These are phyloP conservation scores for Chalara sp. DNA, from an alignment of 2,329 filamentous ascomycete species.

Conservation along the genomic window DNA sequence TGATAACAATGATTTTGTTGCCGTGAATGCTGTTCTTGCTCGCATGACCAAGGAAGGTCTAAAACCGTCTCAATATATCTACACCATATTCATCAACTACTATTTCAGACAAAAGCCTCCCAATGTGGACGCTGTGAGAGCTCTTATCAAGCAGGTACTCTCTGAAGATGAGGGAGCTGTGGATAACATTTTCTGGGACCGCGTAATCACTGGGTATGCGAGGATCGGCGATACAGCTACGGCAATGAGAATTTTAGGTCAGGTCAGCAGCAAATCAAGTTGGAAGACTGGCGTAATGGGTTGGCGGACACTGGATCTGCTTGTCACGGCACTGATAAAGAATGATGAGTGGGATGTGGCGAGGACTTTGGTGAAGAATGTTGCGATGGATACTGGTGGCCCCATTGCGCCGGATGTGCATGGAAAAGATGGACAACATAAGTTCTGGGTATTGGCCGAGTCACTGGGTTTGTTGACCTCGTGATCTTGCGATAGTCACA, in stretches of 20 bases:
- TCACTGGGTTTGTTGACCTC: slow-evolving; percentile 16
- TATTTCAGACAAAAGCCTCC: slow-evolving; percentile 55
- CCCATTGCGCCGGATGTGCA: slow-evolving; percentile 12
- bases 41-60: slow-evolving; percentile 52
- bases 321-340: slow-evolving; percentile 22
- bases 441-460: slow-evolving; percentile 23
- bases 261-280: slow-evolving; percentile 28
- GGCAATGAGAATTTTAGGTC: slow-evolving; percentile 43
- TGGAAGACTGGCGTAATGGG: slow-evolving; percentile 9
- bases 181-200: slow-evolving; percentile 61
- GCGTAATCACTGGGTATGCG: slow-evolving; percentile 62
- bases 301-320: slow-evolving; percentile 19
- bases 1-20: slow-evolving; percentile 28
- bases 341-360: slow-evolving; percentile 26
- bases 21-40: slow-evolving; percentile 53
- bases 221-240: slow-evolving; percentile 40
- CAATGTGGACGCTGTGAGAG: slow-evolving; percentile 51
- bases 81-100: slow-evolving; percentile 65
- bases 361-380: slow-evolving; percentile 23
- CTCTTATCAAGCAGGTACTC: slow-evolving; percentile 41
- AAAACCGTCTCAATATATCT: slow-evolving; percentile 56
- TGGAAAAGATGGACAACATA: slow-evolving; percentile 21
- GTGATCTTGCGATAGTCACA: neutral
- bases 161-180: slow-evolving; percentile 31
- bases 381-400: slow-evolving; percentile 17